These are phyloP conservation scores for Aureobasidium sp. DNA, from an alignment of 2,329 filamentous ascomycete species.

Conservation along the genomic window DNA sequence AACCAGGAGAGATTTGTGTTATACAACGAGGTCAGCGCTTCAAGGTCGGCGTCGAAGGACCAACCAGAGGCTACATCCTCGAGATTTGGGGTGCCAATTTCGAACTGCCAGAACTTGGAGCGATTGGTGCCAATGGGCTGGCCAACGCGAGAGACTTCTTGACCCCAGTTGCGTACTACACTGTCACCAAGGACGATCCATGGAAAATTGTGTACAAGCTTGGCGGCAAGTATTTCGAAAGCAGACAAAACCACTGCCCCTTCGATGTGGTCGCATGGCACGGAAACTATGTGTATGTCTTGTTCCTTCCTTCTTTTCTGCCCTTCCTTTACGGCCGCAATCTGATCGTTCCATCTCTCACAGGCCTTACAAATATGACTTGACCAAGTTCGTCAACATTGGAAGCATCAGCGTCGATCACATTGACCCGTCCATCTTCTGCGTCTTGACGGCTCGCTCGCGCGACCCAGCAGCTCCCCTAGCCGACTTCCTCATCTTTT, in stretches of 20 bases:
- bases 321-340: not conserved
- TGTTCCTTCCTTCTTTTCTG: not conserved
- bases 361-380: slow-evolving; percentile 41
- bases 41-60: slow-evolving; percentile 33
- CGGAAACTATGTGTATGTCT: slow-evolving; percentile 35
- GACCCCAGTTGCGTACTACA: slow-evolving; percentile 32
- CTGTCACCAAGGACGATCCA: slow-evolving; percentile 30
- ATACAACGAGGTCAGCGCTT: slow-evolving; percentile 35
- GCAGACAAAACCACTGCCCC: slow-evolving; percentile 33
- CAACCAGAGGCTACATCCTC: slow-evolving; percentile 34
- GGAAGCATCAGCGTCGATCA: slow-evolving; percentile 35
- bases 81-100: slow-evolving; percentile 36
- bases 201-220: slow-evolving; percentile 33
- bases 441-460: slow-evolving; percentile 32
- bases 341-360: not conserved
- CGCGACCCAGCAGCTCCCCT: slow-evolving; percentile 32
- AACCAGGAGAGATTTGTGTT: slow-evolving; percentile 35
- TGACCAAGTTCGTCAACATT: slow-evolving; percentile 42
- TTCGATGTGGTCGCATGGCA: slow-evolving; percentile 41
- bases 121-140: slow-evolving; percentile 33
- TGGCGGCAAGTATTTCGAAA: slow-evolving; percentile 29
- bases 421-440: slow-evolving; percentile 34
- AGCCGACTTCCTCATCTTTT: slow-evolving; percentile 34
- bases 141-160: slow-evolving; percentile 35
- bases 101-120: slow-evolving; percentile 34